Conservation (phyloP, 495 filamentous ascomycete species). For the Polyplosphaeria fusca region DNA sequence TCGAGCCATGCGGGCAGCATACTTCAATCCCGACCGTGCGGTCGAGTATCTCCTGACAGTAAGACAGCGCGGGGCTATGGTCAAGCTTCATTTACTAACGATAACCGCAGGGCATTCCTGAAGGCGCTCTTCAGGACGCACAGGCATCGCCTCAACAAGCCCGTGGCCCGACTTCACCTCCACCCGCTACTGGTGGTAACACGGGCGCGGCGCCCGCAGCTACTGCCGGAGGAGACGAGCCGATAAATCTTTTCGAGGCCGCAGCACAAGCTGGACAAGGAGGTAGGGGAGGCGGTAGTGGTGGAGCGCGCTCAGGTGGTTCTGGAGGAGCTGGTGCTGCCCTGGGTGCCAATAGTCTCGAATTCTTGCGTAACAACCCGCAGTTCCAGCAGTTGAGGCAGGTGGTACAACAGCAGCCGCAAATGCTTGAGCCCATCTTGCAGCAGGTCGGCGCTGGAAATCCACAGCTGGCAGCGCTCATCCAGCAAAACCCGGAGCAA, state of each 20-base stretch:
- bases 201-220: slow-evolving; percentile 37
- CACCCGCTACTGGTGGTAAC: slow-evolving; percentile 29
- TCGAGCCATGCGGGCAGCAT: slow-evolving; percentile 91
- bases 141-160: slow-evolving; percentile 42
- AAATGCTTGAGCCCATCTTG: slow-evolving; percentile 96
- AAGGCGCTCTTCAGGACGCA: slow-evolving; percentile 65
- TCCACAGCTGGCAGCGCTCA: slow-evolving; percentile 86
- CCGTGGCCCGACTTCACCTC: slow-evolving; percentile 36
- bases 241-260: slow-evolving; percentile 91
- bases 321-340: slow-evolving; percentile 52
- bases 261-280: slow-evolving; percentile 71
- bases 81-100: slow-evolving; percentile 10
- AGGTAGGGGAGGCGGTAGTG: slow-evolving; percentile 48
- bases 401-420: slow-evolving; percentile 92
- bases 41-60: slow-evolving; percentile 92
- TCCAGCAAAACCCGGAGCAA: slow-evolving; percentile 84
- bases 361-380: slow-evolving; percentile 92
- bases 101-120: slow-evolving; percentile 76
- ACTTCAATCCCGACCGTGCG: slow-evolving; percentile 93
- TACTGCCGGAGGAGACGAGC: slow-evolving; percentile 59
- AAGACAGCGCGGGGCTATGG: slow-evolving; percentile 43
- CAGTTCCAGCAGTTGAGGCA: slow-evolving; percentile 97
- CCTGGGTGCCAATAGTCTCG: slow-evolving; percentile 70
- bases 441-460: slow-evolving; percentile 96
- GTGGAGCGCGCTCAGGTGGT: slow-evolving; percentile 32